These are phyloP conservation scores for Stachybotrys elegans DNA, from an alignment of 2,329 filamentous ascomycete genomes.

Conservation along the genomic window DNA sequence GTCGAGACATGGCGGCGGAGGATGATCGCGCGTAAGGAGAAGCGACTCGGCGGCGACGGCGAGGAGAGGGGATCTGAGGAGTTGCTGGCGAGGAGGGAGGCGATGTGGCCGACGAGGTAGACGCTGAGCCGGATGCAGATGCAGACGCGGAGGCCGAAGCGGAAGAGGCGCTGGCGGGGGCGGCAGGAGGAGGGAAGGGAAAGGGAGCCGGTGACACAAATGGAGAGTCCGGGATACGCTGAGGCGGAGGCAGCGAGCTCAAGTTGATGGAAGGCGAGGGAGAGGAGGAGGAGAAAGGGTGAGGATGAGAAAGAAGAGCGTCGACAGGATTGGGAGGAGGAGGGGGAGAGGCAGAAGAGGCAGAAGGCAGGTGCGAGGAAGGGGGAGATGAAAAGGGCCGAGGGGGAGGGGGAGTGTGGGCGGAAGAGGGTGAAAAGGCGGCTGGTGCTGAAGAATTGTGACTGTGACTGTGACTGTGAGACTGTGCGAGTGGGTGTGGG, in stretches of 20 bases:
- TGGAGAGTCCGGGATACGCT: neutral
- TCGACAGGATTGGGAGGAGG: slow-evolving; percentile 8
- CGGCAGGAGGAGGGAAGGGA: slow-evolving; percentile 4
- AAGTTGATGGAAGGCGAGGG: slow-evolving; percentile 4
- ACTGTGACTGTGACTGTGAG: no score
- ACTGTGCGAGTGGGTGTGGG: neutral
- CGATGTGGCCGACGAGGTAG: slow-evolving; percentile 3
- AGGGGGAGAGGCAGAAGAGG: slow-evolving; percentile 15
- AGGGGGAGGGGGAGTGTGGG: slow-evolving; percentile 21
- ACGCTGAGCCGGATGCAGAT: no score
- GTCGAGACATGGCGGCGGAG: slow-evolving; percentile 31
- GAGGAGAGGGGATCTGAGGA: slow-evolving; percentile 4
- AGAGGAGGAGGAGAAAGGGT: slow-evolving; percentile 5
- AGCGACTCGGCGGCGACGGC: slow-evolving; percentile 4
- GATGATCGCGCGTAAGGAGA: slow-evolving; percentile 2
- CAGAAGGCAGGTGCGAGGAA: slow-evolving; percentile 17
- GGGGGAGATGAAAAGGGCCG: slow-evolving; percentile 20
- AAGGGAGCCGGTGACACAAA: neutral
- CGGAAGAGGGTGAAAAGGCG: slow-evolving; percentile 25
- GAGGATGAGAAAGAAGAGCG: slow-evolving; percentile 13
- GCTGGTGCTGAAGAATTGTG: slow-evolving; percentile 17
- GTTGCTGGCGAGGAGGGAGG: slow-evolving; percentile 8
- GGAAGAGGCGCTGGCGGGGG: slow-evolving; percentile 9
- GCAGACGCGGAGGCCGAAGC: slow-evolving; percentile 11
- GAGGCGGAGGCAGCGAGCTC: slow-evolving; percentile 2